These are phyloP conservation scores for Hortaea werneckii DNA, from an alignment of 2,329 filamentous ascomycete species.

Conservation along the genomic window DNA sequence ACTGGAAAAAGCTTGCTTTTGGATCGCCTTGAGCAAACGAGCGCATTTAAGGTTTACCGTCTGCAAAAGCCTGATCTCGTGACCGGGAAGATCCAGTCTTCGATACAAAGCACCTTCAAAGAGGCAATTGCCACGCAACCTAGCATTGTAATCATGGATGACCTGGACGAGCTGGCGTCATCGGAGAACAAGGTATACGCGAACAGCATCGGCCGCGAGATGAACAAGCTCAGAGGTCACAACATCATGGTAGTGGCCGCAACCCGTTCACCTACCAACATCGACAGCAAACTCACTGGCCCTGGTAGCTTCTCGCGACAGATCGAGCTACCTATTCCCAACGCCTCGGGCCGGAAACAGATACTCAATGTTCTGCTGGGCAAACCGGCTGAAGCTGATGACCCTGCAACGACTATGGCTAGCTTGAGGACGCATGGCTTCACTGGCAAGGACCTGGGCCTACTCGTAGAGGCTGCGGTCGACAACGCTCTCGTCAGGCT, in stretches of 20 bases:
- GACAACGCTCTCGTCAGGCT: slow-evolving; percentile 25
- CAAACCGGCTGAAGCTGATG: slow-evolving; percentile 35
- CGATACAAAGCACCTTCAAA: slow-evolving; percentile 58
- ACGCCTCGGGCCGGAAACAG: slow-evolving; percentile 57
- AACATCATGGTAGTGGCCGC: slow-evolving; percentile 65
- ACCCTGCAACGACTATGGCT: slow-evolving; percentile 44
- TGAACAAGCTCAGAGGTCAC: slow-evolving; percentile 45
- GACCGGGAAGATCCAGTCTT: slow-evolving; percentile 34
- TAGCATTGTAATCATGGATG: slow-evolving; percentile 69
- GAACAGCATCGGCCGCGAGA: slow-evolving; percentile 37
- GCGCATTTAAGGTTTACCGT: slow-evolving; percentile 55
- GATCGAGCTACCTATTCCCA: slow-evolving; percentile 68
- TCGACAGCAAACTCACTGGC: slow-evolving; percentile 59
- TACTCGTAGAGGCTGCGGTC: slow-evolving; percentile 48
- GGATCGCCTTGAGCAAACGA: slow-evolving; percentile 49
- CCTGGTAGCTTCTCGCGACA: slow-evolving; percentile 55
- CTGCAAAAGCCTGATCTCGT: slow-evolving; percentile 37
- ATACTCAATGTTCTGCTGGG: slow-evolving; percentile 56
- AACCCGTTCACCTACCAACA: slow-evolving; percentile 54
- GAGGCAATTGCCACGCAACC: slow-evolving; percentile 60
- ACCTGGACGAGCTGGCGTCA: slow-evolving; percentile 59
- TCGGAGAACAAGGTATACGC: slow-evolving; percentile 40
- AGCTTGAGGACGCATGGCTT: slow-evolving; percentile 77
- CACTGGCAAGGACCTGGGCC: slow-evolving; percentile 66
- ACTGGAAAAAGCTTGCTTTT: slow-evolving; percentile 77